Evolutionary conservation across 2,329 filamentous ascomycete genomes (phyloP).

Genomic region (Arthroderma sp.): DNA sequence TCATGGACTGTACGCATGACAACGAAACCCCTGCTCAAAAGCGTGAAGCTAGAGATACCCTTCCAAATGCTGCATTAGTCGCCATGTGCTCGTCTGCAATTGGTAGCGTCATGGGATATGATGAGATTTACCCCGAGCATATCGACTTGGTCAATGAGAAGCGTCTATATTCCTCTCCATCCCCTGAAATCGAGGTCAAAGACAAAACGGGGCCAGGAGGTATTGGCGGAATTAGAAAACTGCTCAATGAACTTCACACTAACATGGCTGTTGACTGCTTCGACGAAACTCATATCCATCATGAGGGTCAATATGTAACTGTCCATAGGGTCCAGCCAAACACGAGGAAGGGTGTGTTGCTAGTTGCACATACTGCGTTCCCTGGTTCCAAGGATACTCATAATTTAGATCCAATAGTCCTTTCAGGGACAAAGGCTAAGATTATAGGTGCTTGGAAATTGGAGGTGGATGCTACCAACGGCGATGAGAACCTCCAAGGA

Average conservation of each 20-base stretch:
- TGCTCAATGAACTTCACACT: conserved; percentile 88
- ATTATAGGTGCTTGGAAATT: conserved; percentile 85
- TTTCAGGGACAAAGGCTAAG: conserved; percentile 73
- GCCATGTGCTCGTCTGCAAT: conserved; percentile 92
- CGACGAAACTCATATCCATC: conserved; percentile 90
- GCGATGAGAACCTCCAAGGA: conserved; percentile 55
- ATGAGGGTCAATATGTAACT: conserved; percentile 91
- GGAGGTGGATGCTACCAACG: conserved; percentile 53
- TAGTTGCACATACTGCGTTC: conserved; percentile 93
- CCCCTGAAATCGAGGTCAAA: conserved; percentile 51
- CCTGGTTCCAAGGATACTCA: conserved; percentile 80
- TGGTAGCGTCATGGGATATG: conserved; percentile 95
- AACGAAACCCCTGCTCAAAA: conserved; percentile 95
- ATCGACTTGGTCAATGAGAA: conserved; percentile 90
- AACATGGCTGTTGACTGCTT: conserved; percentile 93
- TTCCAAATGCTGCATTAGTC: conserved; percentile 86
- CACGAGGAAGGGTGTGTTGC: conserved; percentile 83
- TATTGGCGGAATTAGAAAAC: conserved; percentile 80
- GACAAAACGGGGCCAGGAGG: conserved; percentile 63
- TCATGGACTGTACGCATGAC: conserved; percentile 99
- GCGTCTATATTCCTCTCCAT: conserved; percentile 66
- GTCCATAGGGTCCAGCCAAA: conserved; percentile 89
- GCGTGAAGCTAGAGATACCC: conserved; percentile 80
- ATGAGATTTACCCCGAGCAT: conserved; percentile 86
- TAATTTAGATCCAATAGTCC: conserved; percentile 63